Evolutionary conservation across 2,329 filamentous ascomycete species (phyloP).

Genomic region (Ustilaginoidea virens): DNA sequence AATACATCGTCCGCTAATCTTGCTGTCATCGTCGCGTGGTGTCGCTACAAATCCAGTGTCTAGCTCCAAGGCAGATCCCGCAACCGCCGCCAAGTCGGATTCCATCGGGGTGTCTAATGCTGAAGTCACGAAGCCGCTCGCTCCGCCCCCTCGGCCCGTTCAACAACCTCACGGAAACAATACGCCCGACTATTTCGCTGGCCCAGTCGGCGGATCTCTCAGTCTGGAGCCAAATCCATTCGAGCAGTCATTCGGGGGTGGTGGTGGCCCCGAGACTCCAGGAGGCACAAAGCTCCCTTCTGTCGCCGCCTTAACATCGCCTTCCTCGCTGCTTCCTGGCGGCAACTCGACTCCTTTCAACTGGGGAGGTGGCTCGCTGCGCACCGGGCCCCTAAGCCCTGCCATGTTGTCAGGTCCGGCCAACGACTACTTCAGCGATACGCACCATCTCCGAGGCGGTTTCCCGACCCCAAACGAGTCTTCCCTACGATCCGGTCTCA

Average conservation of each 20-base stretch:
- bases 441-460: slow-evolving; percentile 60
- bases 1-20: too few relatives aligned
- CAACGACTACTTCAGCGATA: slow-evolving; percentile 79
- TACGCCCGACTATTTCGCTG: slow-evolving; percentile 55
- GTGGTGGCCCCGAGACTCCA: slow-evolving; percentile 58
- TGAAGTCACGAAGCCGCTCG: slow-evolving; percentile 49
- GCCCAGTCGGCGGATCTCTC: slow-evolving; percentile 37
- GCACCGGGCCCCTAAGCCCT: slow-evolving; percentile 86
- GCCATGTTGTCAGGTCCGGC: slow-evolving; percentile 86
- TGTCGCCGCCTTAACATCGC: slow-evolving; percentile 81
- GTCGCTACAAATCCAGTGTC: slow-evolving; percentile 22
- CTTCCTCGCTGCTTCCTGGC: slow-evolving; percentile 63
- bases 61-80: slow-evolving; percentile 30
- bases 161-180: slow-evolving; percentile 31
- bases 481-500: slow-evolving; percentile 76
- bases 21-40: slow-evolving; percentile 2
- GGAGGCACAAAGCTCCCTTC: slow-evolving; percentile 73
- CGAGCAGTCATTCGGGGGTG: slow-evolving; percentile 73
- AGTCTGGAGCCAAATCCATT: slow-evolving; percentile 90
- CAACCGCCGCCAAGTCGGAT: slow-evolving; percentile 32
- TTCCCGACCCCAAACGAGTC: slow-evolving; percentile 97
- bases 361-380: slow-evolving; percentile 72
- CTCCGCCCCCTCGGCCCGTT: slow-evolving; percentile 52
- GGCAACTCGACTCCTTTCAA: slow-evolving; percentile 58
- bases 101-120: slow-evolving; percentile 33